phyloP scores from a whole-genome alignment of 768 basidiomycete genomes.

The Leucosporidium yakuticum region DNA sequence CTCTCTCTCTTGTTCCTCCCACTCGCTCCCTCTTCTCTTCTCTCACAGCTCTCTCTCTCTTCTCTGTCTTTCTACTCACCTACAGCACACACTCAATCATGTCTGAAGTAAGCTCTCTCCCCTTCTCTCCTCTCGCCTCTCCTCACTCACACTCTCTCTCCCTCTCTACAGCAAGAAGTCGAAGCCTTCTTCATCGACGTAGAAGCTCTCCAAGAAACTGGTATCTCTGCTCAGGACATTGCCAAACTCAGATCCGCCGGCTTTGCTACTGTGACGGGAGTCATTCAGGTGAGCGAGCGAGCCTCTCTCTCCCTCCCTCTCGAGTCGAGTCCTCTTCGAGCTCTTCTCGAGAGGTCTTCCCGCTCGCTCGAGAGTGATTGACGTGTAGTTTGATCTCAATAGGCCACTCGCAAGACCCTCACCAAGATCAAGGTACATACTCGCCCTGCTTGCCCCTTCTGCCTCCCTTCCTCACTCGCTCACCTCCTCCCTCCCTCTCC shows the following conservation, averaged over 20 bases:
- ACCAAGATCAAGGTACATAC: conserved; percentile 78
- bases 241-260: conserved; percentile 71
- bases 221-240: conserved; percentile 73
- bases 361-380: too few relatives aligned
- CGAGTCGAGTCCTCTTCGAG: too few relatives aligned
- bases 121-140: neutral
- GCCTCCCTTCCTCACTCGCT: neutral
- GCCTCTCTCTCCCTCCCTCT: too few relatives aligned
- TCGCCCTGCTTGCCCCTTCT: neutral
- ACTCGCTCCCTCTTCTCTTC: too few relatives aligned
- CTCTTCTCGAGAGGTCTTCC: too few relatives aligned
- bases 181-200: conserved; percentile 25
- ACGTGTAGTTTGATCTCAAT: too few relatives aligned
- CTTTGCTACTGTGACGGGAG: conserved; percentile 38
- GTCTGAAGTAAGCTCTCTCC: neutral
- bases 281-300: conserved; percentile 7
- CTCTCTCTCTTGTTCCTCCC: too few relatives aligned
- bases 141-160: neutral
- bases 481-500: neutral
- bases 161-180: neutral
- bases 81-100: neutral
- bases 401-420: conserved; percentile 78
- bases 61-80: too few relatives aligned
- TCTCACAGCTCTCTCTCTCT: too few relatives aligned
- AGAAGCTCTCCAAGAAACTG: conserved; percentile 28